Evolutionary conservation across 352 stramenopile species (phyloP).

Genomic region (Phytophthora melonis): DNA sequence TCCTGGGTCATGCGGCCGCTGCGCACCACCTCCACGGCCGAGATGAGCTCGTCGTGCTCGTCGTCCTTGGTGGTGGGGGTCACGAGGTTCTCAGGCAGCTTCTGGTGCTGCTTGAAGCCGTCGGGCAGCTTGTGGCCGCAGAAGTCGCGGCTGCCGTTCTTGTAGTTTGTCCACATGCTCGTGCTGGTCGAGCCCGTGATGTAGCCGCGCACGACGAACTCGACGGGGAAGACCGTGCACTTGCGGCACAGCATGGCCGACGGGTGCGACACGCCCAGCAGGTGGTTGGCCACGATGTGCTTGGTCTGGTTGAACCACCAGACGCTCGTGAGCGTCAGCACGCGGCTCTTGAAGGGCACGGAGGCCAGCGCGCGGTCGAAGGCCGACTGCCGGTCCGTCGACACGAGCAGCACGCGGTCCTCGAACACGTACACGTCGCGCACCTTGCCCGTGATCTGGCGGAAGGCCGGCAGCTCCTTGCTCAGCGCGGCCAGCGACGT

Average conservation of each 20-base stretch:
- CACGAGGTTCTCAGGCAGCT: conserved; percentile 94
- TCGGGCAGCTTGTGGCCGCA: conserved; percentile 96
- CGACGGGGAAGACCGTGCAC: conserved; percentile 97
- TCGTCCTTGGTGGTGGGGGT: conserved; percentile 99
- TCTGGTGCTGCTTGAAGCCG: conserved; percentile 98
- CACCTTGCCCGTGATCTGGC: conserved; percentile 88
- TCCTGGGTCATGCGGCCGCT: conserved; percentile 96
- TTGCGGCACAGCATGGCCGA: conserved; percentile 97
- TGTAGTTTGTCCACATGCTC: conserved; percentile 99
- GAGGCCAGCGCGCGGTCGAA: conserved; percentile 97
- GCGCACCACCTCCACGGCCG: conserved; percentile 91
- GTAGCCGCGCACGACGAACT: conserved; percentile 99
- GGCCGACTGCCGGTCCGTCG: conserved; percentile 98
- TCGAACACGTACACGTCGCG: conserved; percentile 93
- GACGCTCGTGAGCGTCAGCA: conserved; percentile 96
- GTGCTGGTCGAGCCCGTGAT: conserved; percentile 97
- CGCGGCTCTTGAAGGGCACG: conserved; percentile 98
- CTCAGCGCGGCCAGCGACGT: conserved; percentile 65
- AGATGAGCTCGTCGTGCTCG: conserved; percentile 98
- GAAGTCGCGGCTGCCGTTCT: conserved; percentile 95
- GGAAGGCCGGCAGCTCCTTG: conserved; percentile 50
- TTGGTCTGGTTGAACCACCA: conserved; percentile 97
- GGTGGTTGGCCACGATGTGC: conserved; percentile 98
- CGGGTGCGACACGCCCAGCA: conserved; percentile 94
- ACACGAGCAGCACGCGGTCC: conserved; percentile 94